A percentile compares a stretch with the other conserved stretches of the same genome.
phyloP scores from a whole-genome alignment of 352 stramenopile genomes.

The Pilasporangium apinafurcum region DNA sequence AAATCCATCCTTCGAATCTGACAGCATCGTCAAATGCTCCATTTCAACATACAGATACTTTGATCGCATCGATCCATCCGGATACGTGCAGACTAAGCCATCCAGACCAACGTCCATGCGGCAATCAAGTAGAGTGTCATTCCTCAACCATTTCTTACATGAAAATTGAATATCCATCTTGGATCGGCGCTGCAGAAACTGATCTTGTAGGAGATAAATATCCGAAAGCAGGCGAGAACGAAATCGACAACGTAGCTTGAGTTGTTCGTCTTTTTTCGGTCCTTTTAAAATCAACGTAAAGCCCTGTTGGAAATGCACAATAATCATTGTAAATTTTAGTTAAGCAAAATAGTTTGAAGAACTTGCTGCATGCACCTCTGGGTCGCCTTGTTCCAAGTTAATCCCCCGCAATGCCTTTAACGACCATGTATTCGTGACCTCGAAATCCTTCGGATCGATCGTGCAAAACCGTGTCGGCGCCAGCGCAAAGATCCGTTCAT shows the following conservation, averaged over 20 bases:
- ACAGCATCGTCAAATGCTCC: conserved; percentile 54
- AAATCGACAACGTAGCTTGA: conserved; percentile 77
- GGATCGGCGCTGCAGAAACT: conserved; percentile 25
- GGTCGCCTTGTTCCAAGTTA: conserved; percentile 50
- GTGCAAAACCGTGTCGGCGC: conserved; percentile 76
- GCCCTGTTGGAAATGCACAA: conserved; percentile 15
- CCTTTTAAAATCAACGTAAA: conserved; percentile 66
- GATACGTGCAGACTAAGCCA: conserved; percentile 31
- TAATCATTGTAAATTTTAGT: background rate
- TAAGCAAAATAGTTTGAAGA: background rate
- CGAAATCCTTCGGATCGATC: conserved; percentile 82
- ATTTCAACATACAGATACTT: conserved; percentile 81
- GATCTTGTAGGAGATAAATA: conserved; percentile 62
- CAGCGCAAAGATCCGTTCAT: conserved; percentile 82
- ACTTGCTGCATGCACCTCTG: conserved; percentile 14
- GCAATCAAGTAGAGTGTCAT: conserved; percentile 31
- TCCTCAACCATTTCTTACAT: conserved; percentile 64
- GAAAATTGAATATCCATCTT: conserved; percentile 30
- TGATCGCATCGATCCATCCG: conserved; percentile 42
- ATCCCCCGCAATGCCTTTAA: conserved; percentile 47
- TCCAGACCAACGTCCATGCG: conserved; percentile 56
- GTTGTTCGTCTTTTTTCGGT: conserved; percentile 77
- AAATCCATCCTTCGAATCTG: conserved; percentile 53
- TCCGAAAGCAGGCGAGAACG: conserved; percentile 72
- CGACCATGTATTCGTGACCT: conserved; percentile 85